phyloP scores from a whole-genome alignment of 2,329 filamentous ascomycete species.

The Aspergillus fumigatus region DNA sequence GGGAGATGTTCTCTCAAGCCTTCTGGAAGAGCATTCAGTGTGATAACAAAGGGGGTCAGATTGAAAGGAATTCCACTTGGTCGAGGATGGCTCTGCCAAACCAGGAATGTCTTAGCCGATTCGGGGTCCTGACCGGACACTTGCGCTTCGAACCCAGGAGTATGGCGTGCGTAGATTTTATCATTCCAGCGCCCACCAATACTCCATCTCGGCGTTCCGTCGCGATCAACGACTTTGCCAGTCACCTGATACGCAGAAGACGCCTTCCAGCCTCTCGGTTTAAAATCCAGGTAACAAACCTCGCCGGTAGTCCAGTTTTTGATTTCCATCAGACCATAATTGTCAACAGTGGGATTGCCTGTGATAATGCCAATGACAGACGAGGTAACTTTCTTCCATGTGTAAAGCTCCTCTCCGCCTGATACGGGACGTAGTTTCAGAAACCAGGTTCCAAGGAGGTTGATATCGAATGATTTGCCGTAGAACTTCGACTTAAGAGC shows the following conservation, averaged over 20 bases:
- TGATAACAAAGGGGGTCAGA: constrained; percentile 90
- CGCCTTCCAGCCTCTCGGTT: constrained; percentile 91
- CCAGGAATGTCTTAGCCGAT: constrained; percentile 72
- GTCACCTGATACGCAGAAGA: constrained; percentile 83
- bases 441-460: constrained; percentile 96
- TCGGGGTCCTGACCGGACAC: constrained; percentile 52
- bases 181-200: constrained; percentile 97
- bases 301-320: constrained; percentile 97
- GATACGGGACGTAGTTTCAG: constrained; percentile 71
- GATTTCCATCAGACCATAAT: constrained; percentile 95
- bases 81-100: constrained; percentile 84
- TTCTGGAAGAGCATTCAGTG: constrained; percentile 89
- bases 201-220: constrained; percentile 79
- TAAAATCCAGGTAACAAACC: constrained; percentile 85
- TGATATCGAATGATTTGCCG: constrained; percentile 95
- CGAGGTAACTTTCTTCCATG: constrained; percentile 98
- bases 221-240: constrained; percentile 76
- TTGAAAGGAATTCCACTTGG: constrained; percentile 91
- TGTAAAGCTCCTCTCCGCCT: constrained; percentile 82
- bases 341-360: constrained; percentile 92
- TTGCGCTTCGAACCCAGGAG: constrained; percentile 76
- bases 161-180: constrained; percentile 89
- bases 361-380: constrained; percentile 99
- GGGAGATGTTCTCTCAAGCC: constrained; percentile 70
- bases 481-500: constrained; percentile 96